Conservation (phyloP, 345 rosid genomes). For the Excoecaria agallocha region DNA sequence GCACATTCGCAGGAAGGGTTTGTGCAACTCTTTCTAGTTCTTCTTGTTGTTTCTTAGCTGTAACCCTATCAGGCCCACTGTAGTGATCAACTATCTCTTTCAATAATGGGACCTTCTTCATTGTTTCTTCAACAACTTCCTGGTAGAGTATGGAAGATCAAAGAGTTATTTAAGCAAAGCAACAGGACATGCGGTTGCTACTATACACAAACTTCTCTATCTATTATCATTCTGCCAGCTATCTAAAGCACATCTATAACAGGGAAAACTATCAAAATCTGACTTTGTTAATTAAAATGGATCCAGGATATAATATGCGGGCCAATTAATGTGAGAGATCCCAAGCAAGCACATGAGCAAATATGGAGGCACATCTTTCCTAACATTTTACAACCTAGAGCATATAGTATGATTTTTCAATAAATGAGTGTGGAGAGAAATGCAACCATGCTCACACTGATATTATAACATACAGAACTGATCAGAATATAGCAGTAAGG, state of each 20-base stretch:
- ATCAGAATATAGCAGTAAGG: background rate
- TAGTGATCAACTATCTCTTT: constrained; percentile 77
- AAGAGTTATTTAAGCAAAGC: constrained; percentile 11
- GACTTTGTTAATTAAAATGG: background rate
- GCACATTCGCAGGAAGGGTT: constrained; percentile 61
- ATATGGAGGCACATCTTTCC: background rate
- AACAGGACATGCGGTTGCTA: background rate
- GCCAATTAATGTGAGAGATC: background rate
- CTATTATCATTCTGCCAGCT: background rate
- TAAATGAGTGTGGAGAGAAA: background rate
- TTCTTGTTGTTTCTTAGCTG: constrained; percentile 73
- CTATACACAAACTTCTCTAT: background rate
- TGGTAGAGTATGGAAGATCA: constrained; percentile 24
- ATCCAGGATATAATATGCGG: background rate
- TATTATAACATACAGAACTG: background rate
- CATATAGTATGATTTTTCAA: background rate
- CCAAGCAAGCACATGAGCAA: background rate
- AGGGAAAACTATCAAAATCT: background rate
- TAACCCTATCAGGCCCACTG: constrained; percentile 86
- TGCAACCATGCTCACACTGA: background rate
- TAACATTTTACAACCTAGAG: background rate
- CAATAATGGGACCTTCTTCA: constrained; percentile 61
- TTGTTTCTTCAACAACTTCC: constrained; percentile 68
- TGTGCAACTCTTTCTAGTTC: constrained; percentile 84
- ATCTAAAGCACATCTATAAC: background rate